Evolutionary conservation across 2,329 filamentous ascomycete species (phyloP).

Genomic region (Aspergillus intermedius): DNA sequence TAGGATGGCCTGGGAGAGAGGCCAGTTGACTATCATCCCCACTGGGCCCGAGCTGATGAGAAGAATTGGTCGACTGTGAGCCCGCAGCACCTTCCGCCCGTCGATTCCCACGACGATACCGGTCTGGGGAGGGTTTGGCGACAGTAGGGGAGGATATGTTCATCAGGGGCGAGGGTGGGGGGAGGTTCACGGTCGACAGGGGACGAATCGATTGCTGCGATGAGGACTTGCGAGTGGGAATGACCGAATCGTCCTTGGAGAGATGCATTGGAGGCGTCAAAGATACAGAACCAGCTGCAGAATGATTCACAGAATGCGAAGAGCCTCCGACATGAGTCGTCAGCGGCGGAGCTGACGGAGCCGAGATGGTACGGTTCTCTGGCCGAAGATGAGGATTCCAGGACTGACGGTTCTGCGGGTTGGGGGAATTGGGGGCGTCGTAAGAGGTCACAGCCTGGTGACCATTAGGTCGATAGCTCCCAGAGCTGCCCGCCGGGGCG

Average conservation of each 20-base stretch:
- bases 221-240: constrained; percentile 32
- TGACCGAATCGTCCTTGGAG: constrained; percentile 46
- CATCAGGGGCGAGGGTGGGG: constrained; percentile 48
- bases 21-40: constrained; percentile 8
- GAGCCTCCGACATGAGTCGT: constrained; percentile 23
- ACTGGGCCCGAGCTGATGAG: constrained; percentile 3
- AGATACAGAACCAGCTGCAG: constrained; percentile 49
- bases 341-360: constrained; percentile 42
- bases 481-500: constrained; percentile 31
- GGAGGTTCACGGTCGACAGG: constrained; percentile 45
- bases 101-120: constrained; percentile 67
- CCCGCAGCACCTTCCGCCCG: constrained; percentile 44
- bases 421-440: constrained; percentile 59
- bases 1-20: constrained; percentile 32
- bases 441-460: constrained; percentile 66
- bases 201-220: constrained; percentile 30
- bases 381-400: constrained; percentile 50
- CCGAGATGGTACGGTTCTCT: constrained; percentile 51
- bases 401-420: constrained; percentile 49
- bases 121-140: constrained; percentile 67
- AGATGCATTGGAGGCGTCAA: constrained; percentile 43
- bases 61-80: constrained; percentile 5
- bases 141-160: constrained; percentile 44
- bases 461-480: constrained; percentile 41
- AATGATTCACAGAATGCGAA: constrained; percentile 38